phyloP scores from a whole-genome alignment of 2,329 filamentous ascomycete genomes.

The Endoconidiophora laricicola region DNA sequence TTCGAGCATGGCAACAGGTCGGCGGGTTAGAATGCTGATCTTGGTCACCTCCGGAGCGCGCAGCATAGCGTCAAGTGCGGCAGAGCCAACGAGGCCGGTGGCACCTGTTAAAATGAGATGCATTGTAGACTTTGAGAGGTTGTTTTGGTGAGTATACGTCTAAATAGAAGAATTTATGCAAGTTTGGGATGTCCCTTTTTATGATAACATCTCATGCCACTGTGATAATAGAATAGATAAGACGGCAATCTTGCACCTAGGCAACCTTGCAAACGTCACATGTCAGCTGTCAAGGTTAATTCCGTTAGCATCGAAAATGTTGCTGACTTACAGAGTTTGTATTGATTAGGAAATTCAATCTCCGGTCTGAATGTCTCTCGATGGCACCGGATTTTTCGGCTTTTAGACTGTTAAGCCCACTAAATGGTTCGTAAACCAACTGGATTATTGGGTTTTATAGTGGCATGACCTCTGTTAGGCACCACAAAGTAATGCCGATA shows the following conservation, averaged over 20 bases:
- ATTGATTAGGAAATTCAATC: neutral
- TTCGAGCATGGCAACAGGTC: conserved; percentile 46
- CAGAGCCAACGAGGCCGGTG: conserved; percentile 48
- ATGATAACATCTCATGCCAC: too few species aligned
- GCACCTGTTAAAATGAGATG: conserved; percentile 53
- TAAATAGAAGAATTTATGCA: too few species aligned
- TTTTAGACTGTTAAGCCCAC: neutral
- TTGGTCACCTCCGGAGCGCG: conserved; percentile 36
- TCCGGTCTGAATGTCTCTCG: neutral
- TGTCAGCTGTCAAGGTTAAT: too few species aligned
- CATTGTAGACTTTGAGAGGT: conserved; percentile 23
- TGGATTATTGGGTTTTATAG: neutral
- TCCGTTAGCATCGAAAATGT: too few species aligned
- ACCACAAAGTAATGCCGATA: neutral
- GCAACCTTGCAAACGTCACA: too few species aligned
- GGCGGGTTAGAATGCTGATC: conserved; percentile 51
- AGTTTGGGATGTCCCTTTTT: too few species aligned
- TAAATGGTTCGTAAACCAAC: neutral
- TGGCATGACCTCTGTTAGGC: neutral
- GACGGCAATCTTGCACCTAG: too few species aligned
- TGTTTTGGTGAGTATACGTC: too few species aligned
- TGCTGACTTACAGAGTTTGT: too few species aligned
- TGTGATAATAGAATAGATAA: too few species aligned
- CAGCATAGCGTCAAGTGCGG: conserved; percentile 45
- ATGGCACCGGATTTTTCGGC: neutral